Percentiles rank a stretch among this genome's conserved stretches.
These are phyloP conservation scores for Glarea lozoyensis DNA, from an alignment of 495 filamentous ascomycete genomes.

Conservation along the genomic window DNA sequence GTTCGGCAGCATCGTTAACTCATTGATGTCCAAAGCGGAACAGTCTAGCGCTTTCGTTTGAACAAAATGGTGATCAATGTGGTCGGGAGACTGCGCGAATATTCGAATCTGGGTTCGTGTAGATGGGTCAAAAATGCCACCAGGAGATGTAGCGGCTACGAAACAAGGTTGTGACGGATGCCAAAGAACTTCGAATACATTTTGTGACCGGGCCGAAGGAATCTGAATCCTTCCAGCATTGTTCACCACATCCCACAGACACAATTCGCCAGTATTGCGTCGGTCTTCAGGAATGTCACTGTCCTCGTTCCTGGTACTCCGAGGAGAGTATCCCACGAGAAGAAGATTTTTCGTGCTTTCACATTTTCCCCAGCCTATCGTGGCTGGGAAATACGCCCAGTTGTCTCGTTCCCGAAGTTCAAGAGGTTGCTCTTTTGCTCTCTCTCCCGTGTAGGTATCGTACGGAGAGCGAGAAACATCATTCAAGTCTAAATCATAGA, in stretches of 20 bases:
- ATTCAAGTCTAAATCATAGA: slow-evolving; percentile 30
- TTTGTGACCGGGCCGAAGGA: slow-evolving; percentile 47
- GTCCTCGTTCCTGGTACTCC: slow-evolving; percentile 35
- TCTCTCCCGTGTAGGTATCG: slow-evolving; percentile 12
- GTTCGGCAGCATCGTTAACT: slow-evolving; percentile 57
- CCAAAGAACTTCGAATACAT: slow-evolving; percentile 76
- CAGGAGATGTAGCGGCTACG: slow-evolving; percentile 51
- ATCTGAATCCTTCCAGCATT: slow-evolving; percentile 35
- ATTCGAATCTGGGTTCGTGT: slow-evolving; percentile 40
- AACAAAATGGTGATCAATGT: slow-evolving; percentile 4
- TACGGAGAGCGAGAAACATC: slow-evolving; percentile 16
- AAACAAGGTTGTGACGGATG: slow-evolving; percentile 53
- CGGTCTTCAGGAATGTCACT: slow-evolving; percentile 43
- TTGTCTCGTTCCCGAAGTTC: slow-evolving; percentile 18
- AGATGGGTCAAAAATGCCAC: slow-evolving; percentile 15
- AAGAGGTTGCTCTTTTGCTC: slow-evolving; percentile 3
- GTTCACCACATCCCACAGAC: slow-evolving; percentile 56
- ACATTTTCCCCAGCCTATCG: slow-evolving; percentile 61
- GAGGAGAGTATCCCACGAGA: slow-evolving; percentile 67
- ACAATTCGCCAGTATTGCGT: slow-evolving; percentile 56
- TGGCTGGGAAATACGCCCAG: slow-evolving; percentile 58
- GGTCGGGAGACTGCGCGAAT: slow-evolving; percentile 18
- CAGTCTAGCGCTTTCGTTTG: slow-evolving; percentile 49
- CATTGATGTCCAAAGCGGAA: slow-evolving; percentile 78
- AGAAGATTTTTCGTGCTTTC: slow-evolving; percentile 45